Evolutionary conservation across 1,284 basidiomycete genomes (phyloP).

Genomic region (Lentinula novae-zelandiae): DNA sequence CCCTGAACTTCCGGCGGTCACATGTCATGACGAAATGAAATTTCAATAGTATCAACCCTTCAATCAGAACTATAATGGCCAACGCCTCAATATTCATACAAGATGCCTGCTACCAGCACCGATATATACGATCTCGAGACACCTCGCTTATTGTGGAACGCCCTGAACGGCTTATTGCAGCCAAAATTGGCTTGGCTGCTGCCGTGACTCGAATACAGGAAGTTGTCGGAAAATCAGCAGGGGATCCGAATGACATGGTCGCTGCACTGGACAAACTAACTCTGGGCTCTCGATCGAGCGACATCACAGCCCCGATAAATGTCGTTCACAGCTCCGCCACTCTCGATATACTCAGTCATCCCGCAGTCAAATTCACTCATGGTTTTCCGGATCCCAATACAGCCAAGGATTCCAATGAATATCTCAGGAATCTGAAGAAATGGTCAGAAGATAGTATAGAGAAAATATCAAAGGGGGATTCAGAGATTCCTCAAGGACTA

Average conservation of each 20-base stretch:
- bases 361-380: conserved; percentile 73
- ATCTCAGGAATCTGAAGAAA: conserved; percentile 55
- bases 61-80: background rate
- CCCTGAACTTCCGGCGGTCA: no score
- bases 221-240: conserved; percentile 10
- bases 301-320: conserved; percentile 25
- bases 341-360: conserved; percentile 51
- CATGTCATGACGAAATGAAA: no score
- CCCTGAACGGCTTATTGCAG: conserved; percentile 85
- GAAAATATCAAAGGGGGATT: conserved; percentile 61
- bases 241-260: conserved; percentile 46
- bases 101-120: conserved; percentile 69
- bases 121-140: conserved; percentile 74
- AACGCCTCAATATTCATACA: conserved; percentile 44
- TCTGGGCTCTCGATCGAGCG: conserved; percentile 28
- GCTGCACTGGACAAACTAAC: conserved; percentile 53
- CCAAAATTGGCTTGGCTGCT: conserved; percentile 76
- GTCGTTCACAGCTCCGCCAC: conserved; percentile 52
- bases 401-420: conserved; percentile 63
- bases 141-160: conserved; percentile 77
- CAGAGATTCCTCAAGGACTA: conserved; percentile 75
- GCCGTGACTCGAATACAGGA: conserved; percentile 72
- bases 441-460: conserved; percentile 68
- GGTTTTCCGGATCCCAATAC: conserved; percentile 27
- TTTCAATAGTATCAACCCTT: no score